phyloP scores from a whole-genome alignment of 164 flowering plant species.

The Dillenia turbinata region DNA sequence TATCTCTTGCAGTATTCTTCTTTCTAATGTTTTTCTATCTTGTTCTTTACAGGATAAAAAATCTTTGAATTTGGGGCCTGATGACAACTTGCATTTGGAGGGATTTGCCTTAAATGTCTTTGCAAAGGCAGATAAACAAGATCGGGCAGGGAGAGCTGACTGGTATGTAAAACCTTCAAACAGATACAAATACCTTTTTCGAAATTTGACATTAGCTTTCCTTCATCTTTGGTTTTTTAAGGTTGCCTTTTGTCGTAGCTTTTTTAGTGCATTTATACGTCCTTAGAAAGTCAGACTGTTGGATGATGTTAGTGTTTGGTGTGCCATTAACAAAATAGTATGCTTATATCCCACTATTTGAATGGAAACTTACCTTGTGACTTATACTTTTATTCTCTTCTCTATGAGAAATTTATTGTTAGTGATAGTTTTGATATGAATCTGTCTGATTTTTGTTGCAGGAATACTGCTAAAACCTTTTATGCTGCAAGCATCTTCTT shows the following conservation, averaged over 20 bases:
- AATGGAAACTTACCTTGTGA: no score
- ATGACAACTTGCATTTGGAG: conserved; percentile 77
- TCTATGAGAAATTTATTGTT: neutral
- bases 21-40: conserved; percentile 2
- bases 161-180: conserved; percentile 42
- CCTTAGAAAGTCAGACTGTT: no score
- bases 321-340: no score
- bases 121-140: conserved; percentile 94
- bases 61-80: conserved; percentile 72
- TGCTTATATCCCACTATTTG: no score
- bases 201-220: no score
- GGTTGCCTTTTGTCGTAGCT: no score
- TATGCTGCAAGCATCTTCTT: conserved; percentile 99
- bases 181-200: no score
- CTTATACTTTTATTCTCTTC: no score
- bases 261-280: no score
- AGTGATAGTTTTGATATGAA: neutral
- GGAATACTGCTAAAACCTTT: conserved; percentile 94
- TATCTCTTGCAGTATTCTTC: neutral
- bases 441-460: conserved; percentile 22
- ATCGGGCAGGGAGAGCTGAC: conserved; percentile 94
- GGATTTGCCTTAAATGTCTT: conserved; percentile 94
- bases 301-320: no score
- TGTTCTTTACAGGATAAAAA: conserved; percentile 71
- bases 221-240: no score